Base-by-base conservation (phyloP, 1,284 basidiomycete species). In the Papiliotrema flavescens region DNA sequence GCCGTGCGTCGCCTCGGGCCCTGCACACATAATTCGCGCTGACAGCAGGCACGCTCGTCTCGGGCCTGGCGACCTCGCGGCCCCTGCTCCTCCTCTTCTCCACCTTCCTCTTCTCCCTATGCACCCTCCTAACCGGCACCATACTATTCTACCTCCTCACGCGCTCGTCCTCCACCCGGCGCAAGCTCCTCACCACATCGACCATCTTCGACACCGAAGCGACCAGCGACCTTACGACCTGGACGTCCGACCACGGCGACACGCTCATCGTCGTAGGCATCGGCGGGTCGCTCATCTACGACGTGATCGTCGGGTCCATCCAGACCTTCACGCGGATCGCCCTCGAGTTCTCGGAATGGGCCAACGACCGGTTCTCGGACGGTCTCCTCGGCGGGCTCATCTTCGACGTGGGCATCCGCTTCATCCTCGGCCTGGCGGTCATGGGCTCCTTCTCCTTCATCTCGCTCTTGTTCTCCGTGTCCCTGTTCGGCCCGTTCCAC, bases 361-460 rank as follows among this genome's bases (percentile, higher is more conserved):
- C 50, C n/a, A 19, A 46, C 8, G 35, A 47, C 1, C 15, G 47
- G 9, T 24, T 45, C 13, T 40, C 44, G 1, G 37, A 49, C 2
- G 36, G 39, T 2, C 24, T 28, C 9, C 14, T 62, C 13, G 57
- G 49, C 0, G 43, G 24, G 41, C 11, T 62, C 2, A 35, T 49
- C 5, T 45, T 56, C 9, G 45, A 54, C 15, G 34, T 70, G 5
- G 61, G 60, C 0, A 51, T 75, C 14, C 57, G 74, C 13, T 64
- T 72, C 49, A 54, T 74, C 20, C 62, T 77, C 19, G 75, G 75
- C 14, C 51, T 77, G n/a, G 64, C 70, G 6, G 60, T 75, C 20
- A 57, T 77, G 36, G 75, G 75, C 3, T 67, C 67, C 4, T 56
- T 74, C 15, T 71, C 68, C 7, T 75, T 74, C 56, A 49, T 74